phyloP scores from a whole-genome alignment of 2,329 filamentous ascomycete species.

The Thelonectria rubi region DNA sequence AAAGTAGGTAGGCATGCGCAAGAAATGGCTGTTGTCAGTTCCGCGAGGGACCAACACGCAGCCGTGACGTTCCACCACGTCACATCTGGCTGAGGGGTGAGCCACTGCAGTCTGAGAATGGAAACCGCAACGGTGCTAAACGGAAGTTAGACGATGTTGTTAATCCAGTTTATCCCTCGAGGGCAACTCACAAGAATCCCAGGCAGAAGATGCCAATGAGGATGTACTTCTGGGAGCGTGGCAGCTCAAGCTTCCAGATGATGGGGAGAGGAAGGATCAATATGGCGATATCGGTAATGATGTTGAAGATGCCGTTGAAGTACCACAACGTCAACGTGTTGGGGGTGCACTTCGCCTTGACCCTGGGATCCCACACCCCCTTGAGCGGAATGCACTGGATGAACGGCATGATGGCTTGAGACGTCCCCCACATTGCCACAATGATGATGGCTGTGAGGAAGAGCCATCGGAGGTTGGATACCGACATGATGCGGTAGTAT shows the following conservation, averaged over 20 bases:
- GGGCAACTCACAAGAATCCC: slow-evolving; percentile 26
- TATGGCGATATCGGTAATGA: slow-evolving; percentile 29
- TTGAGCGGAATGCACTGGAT: slow-evolving; percentile 23
- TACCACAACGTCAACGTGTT: slow-evolving; percentile 10
- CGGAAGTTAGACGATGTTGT: accelerated
- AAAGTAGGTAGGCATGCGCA: slow-evolving; percentile 33
- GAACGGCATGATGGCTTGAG: slow-evolving; percentile 13
- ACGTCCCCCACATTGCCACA: slow-evolving; percentile 18
- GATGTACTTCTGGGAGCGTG: slow-evolving; percentile 22
- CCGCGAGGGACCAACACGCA: slow-evolving; percentile 29
- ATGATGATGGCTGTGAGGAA: slow-evolving; percentile 11
- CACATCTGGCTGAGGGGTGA: neutral
- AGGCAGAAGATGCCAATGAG: slow-evolving; percentile 25
- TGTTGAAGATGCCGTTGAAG: slow-evolving; percentile 16
- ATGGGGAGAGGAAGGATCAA: slow-evolving; percentile 25
- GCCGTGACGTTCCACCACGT: slow-evolving; percentile 28
- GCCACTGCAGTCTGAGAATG: slow-evolving; percentile 29
- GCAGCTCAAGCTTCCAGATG: slow-evolving; percentile 28
- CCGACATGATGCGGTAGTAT: slow-evolving; percentile 27
- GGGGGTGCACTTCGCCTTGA: slow-evolving; percentile 12
- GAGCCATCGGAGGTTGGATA: slow-evolving; percentile 21
- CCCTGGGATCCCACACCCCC: slow-evolving; percentile 17
- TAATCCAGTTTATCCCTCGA: accelerated
- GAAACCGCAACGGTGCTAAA: slow-evolving; percentile 24
- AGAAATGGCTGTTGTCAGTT: slow-evolving; percentile 25